phyloP scores from a whole-genome alignment of 163 green algal species.

The Prototheca wickerhamii region DNA sequence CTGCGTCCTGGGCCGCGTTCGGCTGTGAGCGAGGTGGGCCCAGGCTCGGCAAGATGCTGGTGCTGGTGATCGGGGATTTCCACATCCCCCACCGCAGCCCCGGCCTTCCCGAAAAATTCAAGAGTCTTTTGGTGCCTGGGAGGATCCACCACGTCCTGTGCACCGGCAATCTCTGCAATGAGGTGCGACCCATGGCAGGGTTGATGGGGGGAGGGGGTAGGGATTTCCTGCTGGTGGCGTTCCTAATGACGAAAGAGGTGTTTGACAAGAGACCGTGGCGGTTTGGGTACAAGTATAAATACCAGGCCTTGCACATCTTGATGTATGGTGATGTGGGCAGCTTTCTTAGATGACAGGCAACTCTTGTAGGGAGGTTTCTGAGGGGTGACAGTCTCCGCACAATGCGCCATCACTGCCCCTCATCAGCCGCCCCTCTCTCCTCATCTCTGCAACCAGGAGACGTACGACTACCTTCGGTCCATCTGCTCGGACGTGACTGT shows the following conservation, averaged over 20 bases:
- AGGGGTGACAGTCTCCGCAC: too few species aligned
- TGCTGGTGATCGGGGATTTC: slow-evolving; percentile 86
- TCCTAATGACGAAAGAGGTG: not conserved
- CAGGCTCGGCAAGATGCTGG: slow-evolving; percentile 73
- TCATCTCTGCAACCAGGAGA: slow-evolving; percentile 45
- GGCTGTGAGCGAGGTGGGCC: too few species aligned
- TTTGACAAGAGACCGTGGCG: not conserved
- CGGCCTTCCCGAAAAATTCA: slow-evolving; percentile 87
- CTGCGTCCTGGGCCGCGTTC: too few species aligned
- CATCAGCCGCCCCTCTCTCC: too few species aligned
- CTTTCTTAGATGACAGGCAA: too few species aligned
- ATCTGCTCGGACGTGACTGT: slow-evolving; percentile 76
- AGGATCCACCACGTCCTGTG: slow-evolving; percentile 90
- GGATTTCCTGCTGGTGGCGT: not conserved
- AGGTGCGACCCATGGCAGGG: too few species aligned
- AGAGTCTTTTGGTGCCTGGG: slow-evolving; percentile 77
- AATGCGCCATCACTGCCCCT: too few species aligned
- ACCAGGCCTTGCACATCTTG: not conserved
- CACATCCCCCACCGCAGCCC: slow-evolving; percentile 77
- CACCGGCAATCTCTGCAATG: slow-evolving; percentile 84
- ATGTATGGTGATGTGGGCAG: too few species aligned
- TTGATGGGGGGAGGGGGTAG: slow-evolving; percentile 31
- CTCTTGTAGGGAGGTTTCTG: too few species aligned
- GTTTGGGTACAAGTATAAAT: not conserved
- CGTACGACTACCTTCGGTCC: slow-evolving; percentile 76